These are phyloP conservation scores for Auriscalpium vulgare DNA, from an alignment of 768 basidiomycete genomes.

Conservation along the genomic window DNA sequence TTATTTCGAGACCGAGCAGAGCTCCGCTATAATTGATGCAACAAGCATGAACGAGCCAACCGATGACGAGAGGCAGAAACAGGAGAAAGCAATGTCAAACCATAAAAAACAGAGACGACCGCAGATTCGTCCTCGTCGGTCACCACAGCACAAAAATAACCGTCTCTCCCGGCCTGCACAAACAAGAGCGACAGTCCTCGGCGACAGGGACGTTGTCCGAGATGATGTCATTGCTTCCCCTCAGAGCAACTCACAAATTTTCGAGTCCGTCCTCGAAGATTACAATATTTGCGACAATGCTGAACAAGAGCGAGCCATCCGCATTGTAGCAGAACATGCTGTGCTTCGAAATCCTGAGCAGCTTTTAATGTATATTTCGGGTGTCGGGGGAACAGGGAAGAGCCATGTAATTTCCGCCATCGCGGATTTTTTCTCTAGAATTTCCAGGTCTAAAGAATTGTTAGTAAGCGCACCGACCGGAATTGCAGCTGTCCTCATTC, in stretches of 20 bases:
- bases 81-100: neutral
- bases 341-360: neutral
- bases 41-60: no score
- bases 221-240: no score
- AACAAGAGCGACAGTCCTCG: no score
- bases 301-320: neutral
- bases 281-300: neutral
- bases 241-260: neutral
- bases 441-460: slow-evolving; percentile 6
- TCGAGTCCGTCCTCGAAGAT: neutral
- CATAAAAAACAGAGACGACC: neutral
- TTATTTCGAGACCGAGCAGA: no score
- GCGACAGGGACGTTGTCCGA: no score
- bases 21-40: no score
- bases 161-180: no score
- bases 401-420: slow-evolving; percentile 21
- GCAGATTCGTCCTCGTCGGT: neutral
- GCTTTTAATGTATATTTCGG: neutral
- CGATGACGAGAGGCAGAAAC: no score
- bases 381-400: neutral
- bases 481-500: slow-evolving; percentile 21
- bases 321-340: neutral
- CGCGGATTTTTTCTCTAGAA: slow-evolving; percentile 9
- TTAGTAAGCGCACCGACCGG: slow-evolving; percentile 23
- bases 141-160: no score